phyloP scores from a whole-genome alignment of 306 rosid genomes.

The Castanopsis chinensis region DNA sequence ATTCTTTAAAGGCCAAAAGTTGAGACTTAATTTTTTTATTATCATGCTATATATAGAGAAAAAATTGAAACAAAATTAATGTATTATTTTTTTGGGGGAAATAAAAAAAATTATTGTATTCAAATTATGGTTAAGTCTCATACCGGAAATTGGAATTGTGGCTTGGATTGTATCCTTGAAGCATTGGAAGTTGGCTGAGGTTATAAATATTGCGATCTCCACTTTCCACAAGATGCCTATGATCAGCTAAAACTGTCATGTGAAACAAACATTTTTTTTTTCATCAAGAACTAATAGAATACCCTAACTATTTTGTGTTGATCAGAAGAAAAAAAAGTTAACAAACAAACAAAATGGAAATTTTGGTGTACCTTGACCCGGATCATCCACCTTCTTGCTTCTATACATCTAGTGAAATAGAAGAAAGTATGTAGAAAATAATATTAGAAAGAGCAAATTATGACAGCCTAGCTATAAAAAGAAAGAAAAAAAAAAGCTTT shows the following conservation, averaged over 20 bases:
- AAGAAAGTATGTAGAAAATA: background rate
- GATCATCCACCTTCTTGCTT: slow-evolving; percentile 76
- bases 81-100: background rate
- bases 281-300: slow-evolving; percentile 16
- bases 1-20: slow-evolving; percentile 1
- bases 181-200: slow-evolving; percentile 85
- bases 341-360: background rate
- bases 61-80: background rate
- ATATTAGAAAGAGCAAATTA: background rate
- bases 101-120: background rate
- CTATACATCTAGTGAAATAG: slow-evolving; percentile 64
- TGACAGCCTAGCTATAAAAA: background rate
- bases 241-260: slow-evolving; percentile 49
- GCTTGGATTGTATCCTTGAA: slow-evolving; percentile 65
- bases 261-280: background rate
- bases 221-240: slow-evolving; percentile 58
- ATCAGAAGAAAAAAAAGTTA: background rate
- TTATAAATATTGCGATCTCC: slow-evolving; percentile 74
- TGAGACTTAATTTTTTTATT: background rate
- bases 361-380: slow-evolving; percentile 62
- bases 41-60: no score
- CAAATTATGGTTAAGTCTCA: background rate
- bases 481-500: background rate
- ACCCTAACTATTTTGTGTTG: slow-evolving; percentile 25
- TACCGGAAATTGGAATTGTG: slow-evolving; percentile 53